Percentiles rank a stretch among this genome's conserved stretches.
Conservation (phyloP, 768 basidiomycete genomes). For the Crucibulum laeve region DNA sequence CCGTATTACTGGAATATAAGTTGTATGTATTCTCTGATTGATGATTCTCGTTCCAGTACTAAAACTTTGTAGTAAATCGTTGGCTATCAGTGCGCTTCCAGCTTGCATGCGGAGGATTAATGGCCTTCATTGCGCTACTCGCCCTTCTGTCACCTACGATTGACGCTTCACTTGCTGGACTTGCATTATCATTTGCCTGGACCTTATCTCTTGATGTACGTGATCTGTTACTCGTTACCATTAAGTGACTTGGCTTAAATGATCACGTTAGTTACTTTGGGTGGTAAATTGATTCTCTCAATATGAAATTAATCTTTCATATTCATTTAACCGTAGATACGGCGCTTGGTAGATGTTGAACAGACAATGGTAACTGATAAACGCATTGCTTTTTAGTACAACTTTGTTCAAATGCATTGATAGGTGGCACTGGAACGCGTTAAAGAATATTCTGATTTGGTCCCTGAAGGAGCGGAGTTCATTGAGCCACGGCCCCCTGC, state of each 20-base stretch:
- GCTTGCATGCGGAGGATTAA: slow-evolving; percentile 63
- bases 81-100: slow-evolving; percentile 92
- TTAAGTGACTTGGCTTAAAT: neutral
- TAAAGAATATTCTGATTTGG: slow-evolving; percentile 84
- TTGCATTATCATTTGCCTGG: slow-evolving; percentile 80
- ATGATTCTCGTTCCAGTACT: slow-evolving; percentile 1
- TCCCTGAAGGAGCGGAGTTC: slow-evolving; percentile 77
- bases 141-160: slow-evolving; percentile 67
- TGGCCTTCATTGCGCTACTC: slow-evolving; percentile 69
- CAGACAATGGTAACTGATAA: slow-evolving; percentile 81
- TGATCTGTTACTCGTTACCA: slow-evolving; percentile 15
- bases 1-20: slow-evolving; percentile 94
- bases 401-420: slow-evolving; percentile 1
- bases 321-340: too few species aligned
- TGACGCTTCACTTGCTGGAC: slow-evolving; percentile 79
- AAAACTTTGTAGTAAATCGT: slow-evolving; percentile 59
- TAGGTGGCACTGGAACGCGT: slow-evolving; percentile 85
- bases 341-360: slow-evolving; percentile 83
- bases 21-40: slow-evolving; percentile 33
- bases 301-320: too few species aligned
- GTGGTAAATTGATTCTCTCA: too few species aligned
- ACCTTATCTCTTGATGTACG: slow-evolving; percentile 73
- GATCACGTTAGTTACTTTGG: slow-evolving; percentile 1
- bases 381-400: neutral
- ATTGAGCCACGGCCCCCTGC: slow-evolving; percentile 79